A percentile compares a stretch with the other conserved stretches of the same genome.
phyloP scores from a whole-genome alignment of 495 filamentous ascomycete genomes.

The Tuber magnatum region DNA sequence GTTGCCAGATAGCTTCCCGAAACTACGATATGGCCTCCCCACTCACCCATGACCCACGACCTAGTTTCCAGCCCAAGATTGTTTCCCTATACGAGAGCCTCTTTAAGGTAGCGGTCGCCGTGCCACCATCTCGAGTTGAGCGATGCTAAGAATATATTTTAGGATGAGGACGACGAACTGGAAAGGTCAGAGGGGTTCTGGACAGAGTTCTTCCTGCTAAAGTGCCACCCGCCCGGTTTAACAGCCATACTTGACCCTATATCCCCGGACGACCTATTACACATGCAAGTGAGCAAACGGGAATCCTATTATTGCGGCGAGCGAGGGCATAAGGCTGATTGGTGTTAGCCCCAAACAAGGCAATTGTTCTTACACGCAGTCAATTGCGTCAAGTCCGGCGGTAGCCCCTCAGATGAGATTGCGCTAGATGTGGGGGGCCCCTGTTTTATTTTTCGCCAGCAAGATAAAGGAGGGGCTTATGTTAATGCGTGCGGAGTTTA shows the following conservation, averaged over 20 bases:
- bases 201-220: constrained; percentile 87
- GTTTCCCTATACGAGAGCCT: constrained; percentile 79
- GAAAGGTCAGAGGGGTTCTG: constrained; percentile 85
- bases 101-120: constrained; percentile 59
- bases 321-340: constrained; percentile 9
- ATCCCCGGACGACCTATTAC: constrained; percentile 65
- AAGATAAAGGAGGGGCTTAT: constrained; percentile 3
- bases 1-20: background rate
- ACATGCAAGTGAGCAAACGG: constrained; percentile 53
- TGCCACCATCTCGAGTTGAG: background rate
- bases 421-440: constrained; percentile 68
- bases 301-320: constrained; percentile 8
- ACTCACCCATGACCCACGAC: constrained; percentile 84
- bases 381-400: constrained; percentile 57
- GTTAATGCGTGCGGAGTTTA: constrained; percentile 42
- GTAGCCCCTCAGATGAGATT: constrained; percentile 60
- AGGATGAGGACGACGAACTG: constrained; percentile 56
- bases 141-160: constrained; percentile 5
- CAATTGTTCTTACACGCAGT: constrained; percentile 70
- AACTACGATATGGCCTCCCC: constrained; percentile 54
- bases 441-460: background rate
- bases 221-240: constrained; percentile 63
- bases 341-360: constrained; percentile 58
- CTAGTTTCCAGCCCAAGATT: constrained; percentile 91
- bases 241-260: constrained; percentile 59